Evolutionary conservation across 225 moss, liverwort and hornwort species (phyloP), one percentile per base, ranked within the genome.

Genomic region (Asterella californica): DNA sequence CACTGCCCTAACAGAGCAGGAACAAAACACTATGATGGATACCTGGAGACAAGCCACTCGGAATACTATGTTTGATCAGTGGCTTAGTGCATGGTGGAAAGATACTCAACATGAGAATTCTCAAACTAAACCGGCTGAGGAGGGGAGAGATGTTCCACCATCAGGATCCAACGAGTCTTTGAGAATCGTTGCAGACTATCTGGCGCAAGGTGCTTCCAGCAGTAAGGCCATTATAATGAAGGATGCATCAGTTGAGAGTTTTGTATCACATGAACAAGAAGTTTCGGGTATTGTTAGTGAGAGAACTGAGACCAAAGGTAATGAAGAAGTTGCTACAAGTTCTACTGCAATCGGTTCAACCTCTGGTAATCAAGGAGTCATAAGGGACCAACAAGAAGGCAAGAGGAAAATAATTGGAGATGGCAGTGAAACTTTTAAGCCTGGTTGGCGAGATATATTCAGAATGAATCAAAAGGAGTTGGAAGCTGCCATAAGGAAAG

Each of bases 11-110:
- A 91, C 96, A 21, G 92, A 94, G 85, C 92, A 97, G 66, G 96
- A 97, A 81, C 92, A 97, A 79, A 94, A 88, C 79, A 94, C 91
- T 21, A 97, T 97, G 96, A 91, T 97, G 96, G 92, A 94, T 87
- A 97, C 96, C 10, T 93, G 93, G 93, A 88, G 96, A 74, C 96
- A 97, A 72, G 96, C 96, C 54, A 97, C 96, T 74, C 90, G 96
- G 80, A 94, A 97, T 74, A 97, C 96, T 37, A 97, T 94, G 96
- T 97, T 97, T 82, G 94, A 97, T 76, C 89, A 97, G 85, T 97
- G 96, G 96, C 88, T 97, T 72, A 91, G 94, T 76, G 96, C 96
- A 33, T 97, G 96, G 96, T 97, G 96, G 96, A 94, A 93, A 80
- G 94, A 92, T 68, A 85, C 87, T 66, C 79, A 69, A 52, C 78